Base-by-base conservation (phyloP, 192 early-diverging fungal genomes). In the Geranomyces variabilis region DNA sequence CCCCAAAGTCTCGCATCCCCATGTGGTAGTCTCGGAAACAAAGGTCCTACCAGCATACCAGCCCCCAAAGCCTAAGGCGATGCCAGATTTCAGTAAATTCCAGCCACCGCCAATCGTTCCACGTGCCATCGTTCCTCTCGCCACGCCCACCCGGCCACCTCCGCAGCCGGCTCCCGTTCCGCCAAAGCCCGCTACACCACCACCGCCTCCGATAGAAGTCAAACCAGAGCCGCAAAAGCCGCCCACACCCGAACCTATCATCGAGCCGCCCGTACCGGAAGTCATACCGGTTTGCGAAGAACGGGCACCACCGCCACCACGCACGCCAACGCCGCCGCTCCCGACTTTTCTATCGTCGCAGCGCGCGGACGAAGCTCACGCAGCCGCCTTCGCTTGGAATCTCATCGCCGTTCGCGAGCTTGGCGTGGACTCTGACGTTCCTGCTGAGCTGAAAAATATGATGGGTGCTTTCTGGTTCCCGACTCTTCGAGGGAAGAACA, bases 381-480 rank as follows among this genome's bases (percentile, higher is more conserved):
- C 75, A 0, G 75, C 60, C 28, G 60, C 67, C 8, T 80, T 77
- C 71, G 55, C 75, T 8, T 80, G 79, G 79, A 80, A 77, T 30
- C 57, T 80, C 44, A 64, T 80, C n/a, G 15, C 69, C 41, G 73
- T 67, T 41, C 45, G 69, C 19, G 71, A 67, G 26, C 41, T 74
- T 34, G 29, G 33, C 14, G 15, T 19, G 22, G 74, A 78, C 12
- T 67, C 69, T 12, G 69, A 78, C 19, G 44, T 80, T 1, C 65
- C 69, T 0, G 47, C 56, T 17, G 78, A 78, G 56, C 29, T 83
- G 12, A 30, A 29, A 26, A 57, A 69, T 30, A 45, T 83, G n/a
- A 78, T 80, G 49, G 57, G 69, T 9, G 60, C 48, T 57, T 75
- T 77, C 57, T 83, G 81, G 81, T 83, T 83, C 68, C 81, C 81